These are phyloP conservation scores for Hypericum androsaemum DNA, from an alignment of 345 rosid genomes.

Conservation along the genomic window DNA sequence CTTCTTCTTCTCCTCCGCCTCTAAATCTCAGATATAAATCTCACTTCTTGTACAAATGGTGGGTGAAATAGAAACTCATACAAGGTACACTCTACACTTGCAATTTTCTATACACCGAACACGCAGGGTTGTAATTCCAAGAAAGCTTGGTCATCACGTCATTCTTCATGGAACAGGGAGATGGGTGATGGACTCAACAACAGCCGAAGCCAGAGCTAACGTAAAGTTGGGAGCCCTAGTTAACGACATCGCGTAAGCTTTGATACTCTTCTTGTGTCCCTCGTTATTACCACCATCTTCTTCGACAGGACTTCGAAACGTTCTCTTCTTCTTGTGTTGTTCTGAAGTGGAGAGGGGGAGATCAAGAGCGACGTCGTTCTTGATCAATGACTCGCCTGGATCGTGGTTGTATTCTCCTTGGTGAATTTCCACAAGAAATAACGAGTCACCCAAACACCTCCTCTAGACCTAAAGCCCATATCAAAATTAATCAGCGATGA, in stretches of 20 bases:
- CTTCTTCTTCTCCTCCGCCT: too few species aligned
- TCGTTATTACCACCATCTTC: conserved; percentile 5
- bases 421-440: conserved; percentile 35
- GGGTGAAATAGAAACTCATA: too few species aligned
- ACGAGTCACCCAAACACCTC: conserved; percentile 35
- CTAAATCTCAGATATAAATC: too few species aligned
- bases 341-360: conserved; percentile 21
- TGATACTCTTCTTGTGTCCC: conserved; percentile 10
- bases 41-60: too few species aligned
- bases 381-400: conserved; percentile 1
- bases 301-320: neutral
- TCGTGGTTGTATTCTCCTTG: conserved; percentile 56
- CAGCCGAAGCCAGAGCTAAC: conserved; percentile 31
- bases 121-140: too few species aligned
- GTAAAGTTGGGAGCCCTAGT: conserved; percentile 35
- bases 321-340: neutral
- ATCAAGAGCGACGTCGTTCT: conserved; percentile 13
- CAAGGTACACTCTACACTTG: too few species aligned
- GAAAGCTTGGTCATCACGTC: too few species aligned
- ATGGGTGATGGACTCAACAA: conserved; percentile 25
- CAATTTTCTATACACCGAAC: too few species aligned
- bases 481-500: neutral
- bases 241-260: conserved; percentile 29
- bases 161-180: too few species aligned
- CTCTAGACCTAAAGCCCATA: conserved; percentile 33